Base-by-base conservation (phyloP, 805 yeast genomes). In the Saturnispora zaruensis region DNA sequence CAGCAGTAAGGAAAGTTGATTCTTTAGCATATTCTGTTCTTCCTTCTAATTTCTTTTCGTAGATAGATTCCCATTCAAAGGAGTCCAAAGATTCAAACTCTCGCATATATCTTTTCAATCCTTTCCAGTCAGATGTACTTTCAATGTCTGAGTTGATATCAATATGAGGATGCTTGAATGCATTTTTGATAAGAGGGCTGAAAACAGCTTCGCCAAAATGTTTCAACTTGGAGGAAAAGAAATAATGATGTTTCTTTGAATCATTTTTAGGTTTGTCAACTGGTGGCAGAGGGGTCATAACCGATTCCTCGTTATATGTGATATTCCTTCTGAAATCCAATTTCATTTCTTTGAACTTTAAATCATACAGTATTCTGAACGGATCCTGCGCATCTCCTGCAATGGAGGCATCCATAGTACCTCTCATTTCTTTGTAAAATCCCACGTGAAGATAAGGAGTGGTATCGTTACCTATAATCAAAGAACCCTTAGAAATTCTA, bases 1-100 rank as follows among this genome's bases (percentile, higher is more conserved):
- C 76, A 0, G 93, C 75, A 51, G 82, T 86, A 4, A 89, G 57
- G 1, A 93, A 64, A 44, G 78, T 77, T 6, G 93, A 78, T 54
- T 77, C 84, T 63, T 82, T 85, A 0, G 93, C 98, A 65, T 93
- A 93, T 60, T 93, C 96, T 25, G 78, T 75, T 20, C 70, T 72
- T 13, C 69, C 70, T 13, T 66, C 66, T 0, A 62, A 63, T 25
- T 68, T 71, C 18, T 49, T 38, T 5, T 44, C 48, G 23, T 37
- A 30, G 8, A 46, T 16, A 1, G 55, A 50, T n/a, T 42, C 53
- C n/a, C 41, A 43, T 6, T 51, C 51, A 14, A 28, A 50, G 0
- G 52, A 38, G 23, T 49, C 45, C 3, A 41, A 18, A 51, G 58
- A 40, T 6, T 53, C 45, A 11, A 34, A 46, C 3, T 46, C 44